phyloP scores from a whole-genome alignment of 306 rosid species.

The Leucaena leucocephala region DNA sequence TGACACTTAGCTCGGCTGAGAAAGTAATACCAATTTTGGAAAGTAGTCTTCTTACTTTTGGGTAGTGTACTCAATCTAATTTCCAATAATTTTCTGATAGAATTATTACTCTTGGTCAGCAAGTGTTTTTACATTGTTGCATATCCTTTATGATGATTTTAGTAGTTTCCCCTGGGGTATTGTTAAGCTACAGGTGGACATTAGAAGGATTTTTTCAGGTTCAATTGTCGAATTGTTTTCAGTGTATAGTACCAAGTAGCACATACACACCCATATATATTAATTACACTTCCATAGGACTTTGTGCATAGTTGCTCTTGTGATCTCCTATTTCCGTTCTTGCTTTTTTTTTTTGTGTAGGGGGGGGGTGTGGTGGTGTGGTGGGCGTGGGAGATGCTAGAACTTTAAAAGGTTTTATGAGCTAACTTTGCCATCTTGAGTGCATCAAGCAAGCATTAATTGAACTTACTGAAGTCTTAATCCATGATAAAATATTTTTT shows the following conservation, averaged over 20 bases:
- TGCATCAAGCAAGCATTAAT: conserved; percentile 9
- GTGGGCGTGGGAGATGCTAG: not conserved
- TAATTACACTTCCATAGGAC: conserved; percentile 12
- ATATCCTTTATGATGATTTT: conserved; percentile 12
- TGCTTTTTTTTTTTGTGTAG: not conserved
- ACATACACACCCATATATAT: not conserved
- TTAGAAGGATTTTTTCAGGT: conserved; percentile 3
- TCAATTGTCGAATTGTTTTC: not conserved
- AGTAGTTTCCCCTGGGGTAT: conserved; percentile 1
- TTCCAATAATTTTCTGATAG: conserved; percentile 7
- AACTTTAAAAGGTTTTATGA: not conserved
- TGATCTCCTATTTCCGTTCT: conserved; percentile 11
- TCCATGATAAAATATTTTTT: not conserved
- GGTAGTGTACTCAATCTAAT: conserved; percentile 17
- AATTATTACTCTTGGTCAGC: conserved; percentile 2
- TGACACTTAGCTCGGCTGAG: conserved; percentile 15
- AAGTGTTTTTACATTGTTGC: conserved; percentile 10
- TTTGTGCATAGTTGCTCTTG: conserved; percentile 17
- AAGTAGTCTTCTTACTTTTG: conserved; percentile 5
- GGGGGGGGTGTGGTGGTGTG: not conserved
- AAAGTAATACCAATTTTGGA: not conserved
- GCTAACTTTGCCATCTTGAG: conserved; percentile 17
- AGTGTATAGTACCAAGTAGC: not conserved
- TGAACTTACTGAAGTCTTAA: conserved; percentile 28
- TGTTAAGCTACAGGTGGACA: not conserved